Percentiles rank a stretch among this genome's conserved stretches.
phyloP scores from a whole-genome alignment of 108 stramenopile genomes.

The Tribonema minus region DNA sequence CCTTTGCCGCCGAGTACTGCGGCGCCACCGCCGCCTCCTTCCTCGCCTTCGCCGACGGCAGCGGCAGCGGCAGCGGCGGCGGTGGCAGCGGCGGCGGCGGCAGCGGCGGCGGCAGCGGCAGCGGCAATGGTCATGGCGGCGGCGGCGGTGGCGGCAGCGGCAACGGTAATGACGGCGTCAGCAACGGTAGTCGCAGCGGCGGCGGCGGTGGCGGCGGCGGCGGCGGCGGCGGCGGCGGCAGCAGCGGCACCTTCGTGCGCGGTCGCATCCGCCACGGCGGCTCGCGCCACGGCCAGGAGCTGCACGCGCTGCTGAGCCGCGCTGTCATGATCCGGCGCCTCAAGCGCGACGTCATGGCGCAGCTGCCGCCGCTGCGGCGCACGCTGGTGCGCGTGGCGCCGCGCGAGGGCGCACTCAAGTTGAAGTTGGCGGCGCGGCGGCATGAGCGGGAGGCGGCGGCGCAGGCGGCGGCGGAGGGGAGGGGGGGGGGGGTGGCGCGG shows the following conservation, averaged over 20 bases:
- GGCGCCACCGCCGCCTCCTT: background rate
- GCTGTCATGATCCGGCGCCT: constrained; percentile 88
- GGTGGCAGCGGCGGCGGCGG: too few relatives aligned
- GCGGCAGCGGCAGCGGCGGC: background rate
- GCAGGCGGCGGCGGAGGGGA: too few relatives aligned
- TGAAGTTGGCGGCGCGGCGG: too few relatives aligned
- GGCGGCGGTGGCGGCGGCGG: background rate
- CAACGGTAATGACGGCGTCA: background rate
- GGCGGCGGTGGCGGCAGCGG: background rate
- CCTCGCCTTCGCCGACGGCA: background rate
- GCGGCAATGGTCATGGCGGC: too few relatives aligned
- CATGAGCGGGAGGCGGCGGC: too few relatives aligned
- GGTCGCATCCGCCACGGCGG: background rate
- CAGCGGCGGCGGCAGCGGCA: too few relatives aligned
- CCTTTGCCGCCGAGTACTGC: background rate
- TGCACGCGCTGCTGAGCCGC: constrained; percentile 79
- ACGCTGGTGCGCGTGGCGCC: constrained; percentile 42
- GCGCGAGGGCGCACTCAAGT: background rate
- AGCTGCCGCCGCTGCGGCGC: constrained; percentile 75
- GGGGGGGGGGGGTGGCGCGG: too few relatives aligned
- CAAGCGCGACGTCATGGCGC: constrained; percentile 82
- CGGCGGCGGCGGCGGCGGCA: background rate
- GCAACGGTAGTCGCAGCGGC: background rate
- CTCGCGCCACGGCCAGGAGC: constrained; percentile 57
- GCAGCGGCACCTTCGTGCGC: background rate